These are phyloP conservation scores for Leccinum subatratum DNA, from an alignment of 1,284 basidiomycete species.

Conservation along the genomic window DNA sequence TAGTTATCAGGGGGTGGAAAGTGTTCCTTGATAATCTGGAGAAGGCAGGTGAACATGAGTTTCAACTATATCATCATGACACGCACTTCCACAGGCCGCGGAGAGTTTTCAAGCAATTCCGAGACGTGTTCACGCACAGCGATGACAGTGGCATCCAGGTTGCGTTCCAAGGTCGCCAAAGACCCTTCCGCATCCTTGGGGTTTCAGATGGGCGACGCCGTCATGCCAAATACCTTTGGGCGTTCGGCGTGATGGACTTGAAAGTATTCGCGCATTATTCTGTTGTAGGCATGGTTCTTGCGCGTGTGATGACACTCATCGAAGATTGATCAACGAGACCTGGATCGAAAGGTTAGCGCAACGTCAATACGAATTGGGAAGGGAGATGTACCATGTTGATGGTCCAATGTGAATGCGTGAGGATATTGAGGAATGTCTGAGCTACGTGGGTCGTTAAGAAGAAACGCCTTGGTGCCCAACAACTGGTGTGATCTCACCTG, in stretches of 20 bases:
- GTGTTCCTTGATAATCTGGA: slow-evolving; percentile 57
- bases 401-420: slow-evolving; percentile 75
- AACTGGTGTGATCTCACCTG: slow-evolving; percentile 42
- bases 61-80: neutral
- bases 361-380: neutral
- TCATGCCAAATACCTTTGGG: slow-evolving; percentile 86
- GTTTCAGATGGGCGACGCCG: slow-evolving; percentile 81
- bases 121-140: slow-evolving; percentile 63
- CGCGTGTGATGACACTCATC: slow-evolving; percentile 80
- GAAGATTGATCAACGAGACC: slow-evolving; percentile 72
- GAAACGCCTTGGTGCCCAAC: neutral
- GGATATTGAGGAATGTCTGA: slow-evolving; percentile 73
- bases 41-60: slow-evolving; percentile 4
- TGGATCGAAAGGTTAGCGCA: slow-evolving; percentile 24
- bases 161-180: slow-evolving; percentile 59
- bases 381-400: slow-evolving; percentile 48
- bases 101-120: slow-evolving; percentile 58
- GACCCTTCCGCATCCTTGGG: slow-evolving; percentile 58
- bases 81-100: slow-evolving; percentile 62
- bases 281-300: slow-evolving; percentile 77
- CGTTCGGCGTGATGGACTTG: slow-evolving; percentile 43
- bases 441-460: slow-evolving; percentile 40
- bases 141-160: slow-evolving; percentile 68
- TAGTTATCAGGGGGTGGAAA: slow-evolving; percentile 46
- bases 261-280: slow-evolving; percentile 75